A percentile compares a stretch with the other conserved stretches of the same genome.
phyloP scores from a whole-genome alignment of 495 filamentous ascomycete species.

The Lasiosphaeria miniovina region DNA sequence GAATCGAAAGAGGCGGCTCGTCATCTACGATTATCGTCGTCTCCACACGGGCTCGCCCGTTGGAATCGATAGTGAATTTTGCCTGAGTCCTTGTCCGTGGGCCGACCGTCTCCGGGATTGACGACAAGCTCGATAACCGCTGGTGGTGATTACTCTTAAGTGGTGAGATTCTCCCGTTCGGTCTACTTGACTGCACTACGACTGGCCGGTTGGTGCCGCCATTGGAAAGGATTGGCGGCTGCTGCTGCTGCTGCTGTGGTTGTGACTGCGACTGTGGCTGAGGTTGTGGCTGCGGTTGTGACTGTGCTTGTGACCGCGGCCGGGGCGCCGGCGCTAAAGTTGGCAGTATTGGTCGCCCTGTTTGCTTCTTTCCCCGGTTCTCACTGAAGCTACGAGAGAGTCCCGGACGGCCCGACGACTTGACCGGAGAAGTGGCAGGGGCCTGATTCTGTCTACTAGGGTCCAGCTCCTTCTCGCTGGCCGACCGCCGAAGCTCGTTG shows the following conservation, averaged over 20 bases:
- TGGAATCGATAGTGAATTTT: slow-evolving; percentile 67
- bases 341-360: slow-evolving; percentile 31
- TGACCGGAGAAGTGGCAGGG: slow-evolving; percentile 54
- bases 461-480: slow-evolving; percentile 39
- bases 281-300: slow-evolving; percentile 8
- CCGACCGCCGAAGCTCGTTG: slow-evolving; percentile 38
- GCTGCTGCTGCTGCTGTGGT: slow-evolving; percentile 17
- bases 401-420: slow-evolving; percentile 47
- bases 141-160: slow-evolving; percentile 43
- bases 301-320: slow-evolving; percentile 16
- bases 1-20: slow-evolving; percentile 29
- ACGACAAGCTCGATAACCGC: slow-evolving; percentile 45
- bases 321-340: slow-evolving; percentile 36
- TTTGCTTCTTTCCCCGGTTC: slow-evolving; percentile 37
- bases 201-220: slow-evolving; percentile 30
- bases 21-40: slow-evolving; percentile 56
- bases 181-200: slow-evolving; percentile 33
- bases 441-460: slow-evolving; percentile 39
- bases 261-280: no score
- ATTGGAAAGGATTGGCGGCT: slow-evolving; percentile 21
- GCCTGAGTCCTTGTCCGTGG: slow-evolving; percentile 54
- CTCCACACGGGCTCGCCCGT: slow-evolving; percentile 68
- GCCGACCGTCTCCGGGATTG: slow-evolving; percentile 47
- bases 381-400: slow-evolving; percentile 63
- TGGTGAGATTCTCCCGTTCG: slow-evolving; percentile 48